Evolutionary conservation across 2,329 filamentous ascomycete genomes (phyloP), one percentile per base, ranked within the genome.

Genomic region (Fusarium fujikuroi): DNA sequence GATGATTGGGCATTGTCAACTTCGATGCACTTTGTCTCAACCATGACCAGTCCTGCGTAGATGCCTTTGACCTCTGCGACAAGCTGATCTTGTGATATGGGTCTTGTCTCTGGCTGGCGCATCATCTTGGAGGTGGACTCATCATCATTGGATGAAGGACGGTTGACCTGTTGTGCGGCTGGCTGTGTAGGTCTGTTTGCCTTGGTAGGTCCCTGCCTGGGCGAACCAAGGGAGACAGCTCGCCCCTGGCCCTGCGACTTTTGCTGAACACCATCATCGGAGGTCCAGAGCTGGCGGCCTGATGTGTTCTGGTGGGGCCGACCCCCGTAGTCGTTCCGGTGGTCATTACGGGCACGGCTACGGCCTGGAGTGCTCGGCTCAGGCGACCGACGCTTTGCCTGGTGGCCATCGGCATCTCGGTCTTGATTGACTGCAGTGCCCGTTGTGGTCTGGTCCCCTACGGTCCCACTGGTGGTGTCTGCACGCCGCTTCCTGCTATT

Each of bases 1-100:
- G 83, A 83, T 0, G 85, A 86, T 49, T 90, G 88, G 0, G 89
- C 86, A 14, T 89, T 90, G 74, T 95, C 93, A 2, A 97, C 92
- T 60, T 97, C 92, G 1, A 97, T 95, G 75, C 94, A 95, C 75
- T 96, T 94, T 30, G 89, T 90, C 79, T 98, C 95, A 0, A 97
- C 93, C 90, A 96, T 93, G 0, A 94, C 91, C 0, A 98, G 82
- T 0, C 93, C 94, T 0, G 92, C 91, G 76, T 97, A 97, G 7
- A 96, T 96, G 0, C 91, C 91, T 65, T 94, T 94, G 1, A 97
- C 92, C 76, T 97, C 94, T 1, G 91, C 90, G 1, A 94, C 89
- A 0, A 97, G 85, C 74, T 97, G 92, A 2, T 95, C 92, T 69
- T 94, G 91, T 0, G 91, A 92, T 12, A 96, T 95, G 0, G 71